Base-by-base conservation (phyloP, 2,329 filamentous ascomycete genomes). In the Harringtonia lauricola region DNA sequence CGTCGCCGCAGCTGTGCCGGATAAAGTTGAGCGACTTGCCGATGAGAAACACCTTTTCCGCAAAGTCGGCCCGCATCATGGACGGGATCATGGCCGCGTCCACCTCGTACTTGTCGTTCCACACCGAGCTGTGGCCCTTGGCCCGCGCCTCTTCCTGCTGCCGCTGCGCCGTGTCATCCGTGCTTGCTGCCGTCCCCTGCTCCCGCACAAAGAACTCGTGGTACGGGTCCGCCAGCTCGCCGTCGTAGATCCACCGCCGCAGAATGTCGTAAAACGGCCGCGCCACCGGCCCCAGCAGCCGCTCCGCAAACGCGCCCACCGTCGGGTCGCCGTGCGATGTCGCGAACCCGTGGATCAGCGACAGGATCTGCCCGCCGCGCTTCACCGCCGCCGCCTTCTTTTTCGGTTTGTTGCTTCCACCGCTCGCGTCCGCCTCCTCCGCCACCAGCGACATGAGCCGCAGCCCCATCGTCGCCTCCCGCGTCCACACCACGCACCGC, bases 1-100 rank as follows among this genome's bases (percentile, higher is more conserved):
- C 86, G 59, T 98, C 94, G 9, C 83, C 83, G 59, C 92, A 98
- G 52, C 88, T 90, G 62, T 95, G 89, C 21, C 92, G 82, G 59
- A 98, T 95, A 63, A 98, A 98, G 62, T 98, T 98, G 43, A 98
- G 73, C 4, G 89, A 95, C 62, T 98, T 98, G 45, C 92, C 92
- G 54, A 98, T 98, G 8, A 98, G 67, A 55, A 96, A 96, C 7
- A 98, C 86, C 58, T 95, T 95, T 53, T 92, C 86, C 0, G 92
- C 88, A 63, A 98, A 95, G 48, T 95, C 89, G 36, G 83, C 74
- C 0, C 87, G 94, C 53, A 95, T 88, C 56, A 96, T 96, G 35
- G 83, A 89, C 0, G 92, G 92, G 21, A 95, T 81, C 84, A 95
- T 92, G 39, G 76, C 73, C 46, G 84, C 74, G 53, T 86, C 81